phyloP scores from a whole-genome alignment of 768 basidiomycete species.

The Chlorophyllum brunneum region DNA sequence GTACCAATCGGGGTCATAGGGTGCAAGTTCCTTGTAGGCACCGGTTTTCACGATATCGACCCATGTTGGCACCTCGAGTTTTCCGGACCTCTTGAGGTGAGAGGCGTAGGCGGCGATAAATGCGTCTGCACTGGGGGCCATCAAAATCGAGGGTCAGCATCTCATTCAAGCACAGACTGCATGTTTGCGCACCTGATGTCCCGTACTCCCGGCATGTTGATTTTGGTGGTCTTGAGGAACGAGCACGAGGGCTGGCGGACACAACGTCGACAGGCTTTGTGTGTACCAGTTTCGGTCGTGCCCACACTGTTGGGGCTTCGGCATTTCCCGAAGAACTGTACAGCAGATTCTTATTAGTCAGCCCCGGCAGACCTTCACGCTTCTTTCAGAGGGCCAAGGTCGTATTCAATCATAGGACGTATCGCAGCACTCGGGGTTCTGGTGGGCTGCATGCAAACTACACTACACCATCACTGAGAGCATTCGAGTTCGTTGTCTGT shows the following conservation, averaged over 20 bases:
- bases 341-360: conserved; percentile 25
- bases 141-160: conserved; percentile 19
- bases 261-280: conserved; percentile 47
- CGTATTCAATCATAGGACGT: no score
- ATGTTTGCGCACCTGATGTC: conserved; percentile 57
- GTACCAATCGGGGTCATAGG: conserved; percentile 99
- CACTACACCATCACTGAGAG: no score
- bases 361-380: conserved; percentile 9
- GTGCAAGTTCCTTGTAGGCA: conserved; percentile 95
- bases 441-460: no score
- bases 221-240: conserved; percentile 43
- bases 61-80: conserved; percentile 99
- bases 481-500: no score
- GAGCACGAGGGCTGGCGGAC: conserved; percentile 42
- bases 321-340: conserved; percentile 39
- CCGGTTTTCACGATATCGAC: conserved; percentile 99
- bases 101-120: conserved; percentile 94
- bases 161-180: conserved; percentile 4
- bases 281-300: conserved; percentile 36
- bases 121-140: conserved; percentile 68
- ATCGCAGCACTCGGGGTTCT: no score
- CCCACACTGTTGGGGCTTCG: conserved; percentile 32
- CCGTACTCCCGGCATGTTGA: conserved; percentile 78
- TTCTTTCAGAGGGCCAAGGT: neutral
- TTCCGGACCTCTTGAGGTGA: conserved; percentile 97